Evolutionary conservation across 2,329 filamentous ascomycete genomes (phyloP), one percentile per base, ranked within the genome.

Genomic region (Paecilomyces dactylethromorphus): DNA sequence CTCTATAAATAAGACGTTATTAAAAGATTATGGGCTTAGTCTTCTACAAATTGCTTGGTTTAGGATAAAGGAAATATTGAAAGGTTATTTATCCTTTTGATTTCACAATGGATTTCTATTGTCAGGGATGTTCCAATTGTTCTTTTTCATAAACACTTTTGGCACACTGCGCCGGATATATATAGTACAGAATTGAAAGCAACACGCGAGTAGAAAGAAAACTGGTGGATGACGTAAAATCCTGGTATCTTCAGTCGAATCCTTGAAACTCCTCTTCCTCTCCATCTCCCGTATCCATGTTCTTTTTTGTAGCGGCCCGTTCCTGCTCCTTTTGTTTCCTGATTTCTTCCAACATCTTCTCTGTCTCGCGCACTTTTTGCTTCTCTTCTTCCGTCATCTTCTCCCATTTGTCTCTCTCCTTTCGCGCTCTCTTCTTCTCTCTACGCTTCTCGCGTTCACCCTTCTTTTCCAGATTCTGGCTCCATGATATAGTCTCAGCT

Each of bases 321-420:
- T 69, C 56, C 55, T 71, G 63, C 56, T 73, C 69, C 59, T 87
- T 88, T 72, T 82, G 77, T 68, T 71, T 77, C 66, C 86, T 80
- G n/a, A 92, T 81, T 68, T 87, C 76, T 24, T 80, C 78, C 54
- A 92, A 80, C 78, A 92, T 77, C 11, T 80, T 76, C 64, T 88
- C 79, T 12, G 91, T 80, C 70, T 89, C 83, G 64, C 74, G 79
- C 65, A 86, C 81, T 71, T 87, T 82, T 33, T 79, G 74, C 74
- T 82, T 87, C 73, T 92, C 86, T 59, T 86, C 84, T 3, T 88
- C 85, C n/a, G 85, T 89, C 84, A 93, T 86, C 60, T 79, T 81
- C 31, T 84, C 81, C 68, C 81, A 76, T 63, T 79, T 79, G 70
- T 87, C 84, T 10, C 84, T 84, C 62, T 92, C 87, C 60, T 83